Evolutionary conservation across 2,329 filamentous ascomycete species (phyloP), one percentile per base, ranked within the genome.

Genomic region (Exophiala dermatitidis): DNA sequence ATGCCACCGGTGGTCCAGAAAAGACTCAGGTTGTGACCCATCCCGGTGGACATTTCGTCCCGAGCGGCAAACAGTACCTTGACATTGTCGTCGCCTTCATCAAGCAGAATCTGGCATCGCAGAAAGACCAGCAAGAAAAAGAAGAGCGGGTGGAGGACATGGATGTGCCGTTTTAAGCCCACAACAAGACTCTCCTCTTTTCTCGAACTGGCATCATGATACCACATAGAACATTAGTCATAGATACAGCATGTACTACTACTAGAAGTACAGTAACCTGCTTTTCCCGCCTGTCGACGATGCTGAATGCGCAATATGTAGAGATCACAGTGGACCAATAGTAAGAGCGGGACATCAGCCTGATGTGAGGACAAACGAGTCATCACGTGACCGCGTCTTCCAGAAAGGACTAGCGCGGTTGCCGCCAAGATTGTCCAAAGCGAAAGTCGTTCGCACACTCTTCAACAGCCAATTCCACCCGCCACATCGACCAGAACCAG

Each of bases 1-100:
- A 89, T 28, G 76, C 78, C 44, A 88, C 83, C 67, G 77, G 68
- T 58, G 76, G 75, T 43, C 75, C 65, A 74, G 81, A 59, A 66
- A 62, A 79, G 61, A 70, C 66, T 42, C 74, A 76, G 61, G 75
- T 81, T 48, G 75, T 85, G 48, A 81, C 85, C 63, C 89, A 95
- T 69, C 90, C 91, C 1, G 91, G 91, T 5, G 90, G 90, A 0
- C 91, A 97, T 68, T 90, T 95, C 65, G 80, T 96, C 64, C 91
- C 91, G 0, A 83, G 89, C 55, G 82, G 84, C 61, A 88, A 86
- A 72, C 85, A 90, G 61, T 93, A 86, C 79, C 81, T 85, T 19
- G 84, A 85, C 74, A 85, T 85, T 32, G 71, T 94, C 60, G 83
- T 85, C 3, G 81, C 77, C 0, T 95, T 90, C 66, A 81, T 93